phyloP scores from a whole-genome alignment of 176 grass and related monocot species.

The Pharus latifolius region DNA sequence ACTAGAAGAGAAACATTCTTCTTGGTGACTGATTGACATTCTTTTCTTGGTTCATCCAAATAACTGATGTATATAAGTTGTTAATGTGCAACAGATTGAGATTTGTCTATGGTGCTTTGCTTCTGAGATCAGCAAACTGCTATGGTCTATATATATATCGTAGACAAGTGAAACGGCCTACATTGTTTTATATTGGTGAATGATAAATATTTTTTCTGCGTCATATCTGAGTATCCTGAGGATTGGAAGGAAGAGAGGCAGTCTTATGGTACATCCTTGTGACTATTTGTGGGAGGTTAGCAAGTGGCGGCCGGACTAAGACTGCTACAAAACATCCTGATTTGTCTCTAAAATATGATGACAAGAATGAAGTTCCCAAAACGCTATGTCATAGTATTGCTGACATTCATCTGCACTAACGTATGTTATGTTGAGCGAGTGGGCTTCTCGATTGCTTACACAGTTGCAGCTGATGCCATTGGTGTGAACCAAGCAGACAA shows the following conservation, averaged over 20 bases:
- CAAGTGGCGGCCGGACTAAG: slow-evolving; percentile 29
- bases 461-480: slow-evolving; percentile 34
- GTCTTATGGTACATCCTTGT: slow-evolving; percentile 27
- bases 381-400: slow-evolving; percentile 59
- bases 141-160: background rate
- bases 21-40: background rate
- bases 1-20: background rate
- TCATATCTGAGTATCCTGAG: background rate
- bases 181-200: background rate
- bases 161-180: background rate
- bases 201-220: background rate
- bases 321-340: background rate
- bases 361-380: slow-evolving; percentile 45
- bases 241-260: slow-evolving; percentile 13
- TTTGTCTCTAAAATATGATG: slow-evolving; percentile 11
- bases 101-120: background rate
- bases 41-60: background rate
- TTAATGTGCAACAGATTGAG: background rate
- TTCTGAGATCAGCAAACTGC: slow-evolving; percentile 9
- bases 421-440: slow-evolving; percentile 77
- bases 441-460: slow-evolving; percentile 82
- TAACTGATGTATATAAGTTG: background rate
- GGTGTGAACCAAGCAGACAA: slow-evolving; percentile 63
- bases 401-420: slow-evolving; percentile 80
- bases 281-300: slow-evolving; percentile 27